These are phyloP conservation scores for Ceratobasidium sp. DNA, from an alignment of 1,284 basidiomycete genomes.

Conservation along the genomic window DNA sequence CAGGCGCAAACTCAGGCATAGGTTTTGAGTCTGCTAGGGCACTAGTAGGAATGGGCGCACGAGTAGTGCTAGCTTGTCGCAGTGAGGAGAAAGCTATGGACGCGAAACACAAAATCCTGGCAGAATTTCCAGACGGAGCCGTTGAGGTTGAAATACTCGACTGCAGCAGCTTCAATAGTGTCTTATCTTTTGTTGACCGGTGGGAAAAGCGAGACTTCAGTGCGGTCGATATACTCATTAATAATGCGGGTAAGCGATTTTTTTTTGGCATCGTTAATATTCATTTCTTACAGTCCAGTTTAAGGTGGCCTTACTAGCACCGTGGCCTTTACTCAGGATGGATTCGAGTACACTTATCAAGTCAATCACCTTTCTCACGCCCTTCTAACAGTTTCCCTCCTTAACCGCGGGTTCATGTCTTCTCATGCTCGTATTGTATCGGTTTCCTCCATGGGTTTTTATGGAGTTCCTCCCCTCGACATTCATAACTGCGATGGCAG, in stretches of 20 bases:
- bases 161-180: conserved; percentile 29
- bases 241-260: conserved; percentile 39
- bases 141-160: conserved; percentile 38
- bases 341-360: conserved; percentile 38
- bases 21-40: conserved; percentile 39
- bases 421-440: not conserved
- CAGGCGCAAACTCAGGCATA: conserved; percentile 36
- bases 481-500: conserved; percentile 9
- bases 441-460: conserved; percentile 24
- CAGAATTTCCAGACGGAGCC: conserved; percentile 12
- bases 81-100: conserved; percentile 26
- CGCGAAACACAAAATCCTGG: conserved; percentile 39
- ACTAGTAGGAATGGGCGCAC: conserved; percentile 40
- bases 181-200: conserved; percentile 30
- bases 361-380: conserved; percentile 38
- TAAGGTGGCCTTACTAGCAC: not conserved
- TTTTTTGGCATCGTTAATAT: not conserved
- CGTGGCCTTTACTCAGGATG: conserved; percentile 29
- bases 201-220: conserved; percentile 36
- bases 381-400: conserved; percentile 28
- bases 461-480: conserved; percentile 26
- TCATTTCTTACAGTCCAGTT: not conserved
- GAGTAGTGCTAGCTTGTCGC: conserved; percentile 40
- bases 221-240: conserved; percentile 38
- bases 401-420: conserved; percentile 21